These are phyloP conservation scores for Fusarium albosuccineum DNA, from an alignment of 2,329 filamentous ascomycete genomes.

Conservation along the genomic window DNA sequence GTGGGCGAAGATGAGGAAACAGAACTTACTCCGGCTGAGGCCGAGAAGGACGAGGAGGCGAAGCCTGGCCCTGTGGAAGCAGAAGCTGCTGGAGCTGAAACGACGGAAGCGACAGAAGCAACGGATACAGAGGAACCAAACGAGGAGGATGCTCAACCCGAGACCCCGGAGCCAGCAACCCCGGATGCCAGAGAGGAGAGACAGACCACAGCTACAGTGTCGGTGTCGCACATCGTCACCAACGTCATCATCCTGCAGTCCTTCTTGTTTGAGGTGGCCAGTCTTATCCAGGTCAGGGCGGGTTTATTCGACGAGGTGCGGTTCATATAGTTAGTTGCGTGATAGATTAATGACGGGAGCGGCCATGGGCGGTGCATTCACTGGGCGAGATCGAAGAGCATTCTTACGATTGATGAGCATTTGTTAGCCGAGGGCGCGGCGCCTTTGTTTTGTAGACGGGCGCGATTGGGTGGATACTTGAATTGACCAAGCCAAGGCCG, in stretches of 20 bases:
- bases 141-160: slow-evolving; percentile 24
- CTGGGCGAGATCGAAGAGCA: slow-evolving; percentile 21
- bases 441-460: slow-evolving; percentile 37
- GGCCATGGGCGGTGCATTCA: slow-evolving; percentile 8
- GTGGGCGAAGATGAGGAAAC: slow-evolving; percentile 17
- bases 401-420: slow-evolving; percentile 45
- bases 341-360: background rate
- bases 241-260: slow-evolving; percentile 85
- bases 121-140: slow-evolving; percentile 3
- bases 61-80: slow-evolving; percentile 2
- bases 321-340: slow-evolving; percentile 57
- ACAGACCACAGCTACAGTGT: slow-evolving; percentile 61
- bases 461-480: slow-evolving; percentile 16
- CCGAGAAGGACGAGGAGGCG: slow-evolving; percentile 10
- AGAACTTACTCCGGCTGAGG: slow-evolving; percentile 1
- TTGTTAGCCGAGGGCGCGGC: slow-evolving; percentile 34
- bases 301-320: slow-evolving; percentile 82
- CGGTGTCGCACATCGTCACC: slow-evolving; percentile 82
- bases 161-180: slow-evolving; percentile 34
- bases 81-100: background rate
- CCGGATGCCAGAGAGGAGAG: slow-evolving; percentile 33
- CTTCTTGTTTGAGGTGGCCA: slow-evolving; percentile 82
- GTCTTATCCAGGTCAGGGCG: slow-evolving; percentile 79
- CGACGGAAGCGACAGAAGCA: background rate
- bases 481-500: slow-evolving; percentile 29